Conservation (phyloP, 2,329 filamentous ascomycete genomes). For the Penicillium sclerotigenum region DNA sequence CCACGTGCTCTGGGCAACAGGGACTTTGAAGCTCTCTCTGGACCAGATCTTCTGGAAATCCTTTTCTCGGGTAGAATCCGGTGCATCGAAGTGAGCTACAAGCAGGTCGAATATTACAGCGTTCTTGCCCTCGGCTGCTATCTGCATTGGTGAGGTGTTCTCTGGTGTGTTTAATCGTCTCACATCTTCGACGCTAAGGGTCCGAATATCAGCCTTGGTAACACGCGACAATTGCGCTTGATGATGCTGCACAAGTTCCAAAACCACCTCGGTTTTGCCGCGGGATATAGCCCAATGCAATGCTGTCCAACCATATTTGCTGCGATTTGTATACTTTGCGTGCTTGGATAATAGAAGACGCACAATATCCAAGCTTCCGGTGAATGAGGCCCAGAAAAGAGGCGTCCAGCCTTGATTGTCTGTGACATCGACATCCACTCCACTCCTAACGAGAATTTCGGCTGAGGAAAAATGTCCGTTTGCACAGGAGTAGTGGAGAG, state of each 20-base stretch:
- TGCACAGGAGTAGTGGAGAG: not conserved
- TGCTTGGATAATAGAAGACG: not conserved
- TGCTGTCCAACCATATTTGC: not conserved
- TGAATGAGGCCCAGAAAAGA: not conserved
- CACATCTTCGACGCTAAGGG: not conserved
- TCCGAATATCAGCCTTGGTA: not conserved
- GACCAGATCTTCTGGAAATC: not conserved
- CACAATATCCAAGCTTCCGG: not conserved
- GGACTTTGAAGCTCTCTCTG: not conserved
- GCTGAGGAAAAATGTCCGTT: not conserved
- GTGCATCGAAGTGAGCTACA: not conserved
- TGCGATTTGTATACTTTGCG: not conserved
- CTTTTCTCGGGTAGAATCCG: not conserved
- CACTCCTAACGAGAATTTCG: not conserved
- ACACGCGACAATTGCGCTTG: not conserved
- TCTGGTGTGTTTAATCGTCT: not conserved
- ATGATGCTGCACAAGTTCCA: not conserved
- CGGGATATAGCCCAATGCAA: not conserved
- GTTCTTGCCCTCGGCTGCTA: not conserved
- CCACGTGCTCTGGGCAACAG: not conserved
- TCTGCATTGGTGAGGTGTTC: not conserved
- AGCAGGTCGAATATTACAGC: not conserved
- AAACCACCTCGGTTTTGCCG: not conserved
- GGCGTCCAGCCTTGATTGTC: not conserved
- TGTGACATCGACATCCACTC: not conserved